phyloP scores from a whole-genome alignment of 352 stramenopile species.

The Halophytophthora batemanensis region DNA sequence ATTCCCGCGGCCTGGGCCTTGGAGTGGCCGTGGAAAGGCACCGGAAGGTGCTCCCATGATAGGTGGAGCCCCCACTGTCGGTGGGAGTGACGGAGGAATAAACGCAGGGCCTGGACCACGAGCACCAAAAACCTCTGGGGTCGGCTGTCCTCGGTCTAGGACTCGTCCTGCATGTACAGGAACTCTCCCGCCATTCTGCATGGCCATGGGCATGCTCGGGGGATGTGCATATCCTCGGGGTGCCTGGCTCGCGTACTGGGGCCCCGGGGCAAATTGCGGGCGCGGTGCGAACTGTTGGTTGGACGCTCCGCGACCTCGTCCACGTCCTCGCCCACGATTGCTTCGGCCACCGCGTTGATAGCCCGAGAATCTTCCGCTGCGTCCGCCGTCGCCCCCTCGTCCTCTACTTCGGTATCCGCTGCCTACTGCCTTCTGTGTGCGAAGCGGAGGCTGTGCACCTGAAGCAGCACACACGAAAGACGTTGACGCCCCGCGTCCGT shows the following conservation, averaged over 20 bases:
- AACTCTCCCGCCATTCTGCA: conserved; percentile 12
- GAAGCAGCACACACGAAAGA: background rate
- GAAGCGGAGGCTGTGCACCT: conserved; percentile 13
- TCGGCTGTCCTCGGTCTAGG: conserved; percentile 3
- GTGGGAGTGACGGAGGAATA: conserved; percentile 10
- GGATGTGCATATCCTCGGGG: conserved; percentile 20
- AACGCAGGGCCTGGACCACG: conserved; percentile 15
- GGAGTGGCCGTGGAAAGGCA: conserved; percentile 11
- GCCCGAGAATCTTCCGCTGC: conserved; percentile 18
- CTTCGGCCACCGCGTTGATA: conserved; percentile 29
- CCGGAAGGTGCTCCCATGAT: conserved; percentile 3
- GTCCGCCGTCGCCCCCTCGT: conserved; percentile 28
- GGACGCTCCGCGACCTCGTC: conserved; percentile 11
- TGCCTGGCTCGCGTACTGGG: conserved; percentile 11
- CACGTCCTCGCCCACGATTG: conserved; percentile 26
- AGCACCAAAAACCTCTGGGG: conserved; percentile 15
- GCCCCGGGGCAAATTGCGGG: conserved; percentile 14
- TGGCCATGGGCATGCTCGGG: conserved; percentile 16
- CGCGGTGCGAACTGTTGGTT: conserved; percentile 16
- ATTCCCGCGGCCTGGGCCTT: conserved; percentile 19
- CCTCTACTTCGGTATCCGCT: conserved; percentile 36
- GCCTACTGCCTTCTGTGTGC: conserved; percentile 8
- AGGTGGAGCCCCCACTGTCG: conserved; percentile 1
- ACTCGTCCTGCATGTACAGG: background rate
- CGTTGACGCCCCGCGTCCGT: background rate